Conservation (phyloP, 257 asterid genomes). For the Rubia yunnanensis region DNA sequence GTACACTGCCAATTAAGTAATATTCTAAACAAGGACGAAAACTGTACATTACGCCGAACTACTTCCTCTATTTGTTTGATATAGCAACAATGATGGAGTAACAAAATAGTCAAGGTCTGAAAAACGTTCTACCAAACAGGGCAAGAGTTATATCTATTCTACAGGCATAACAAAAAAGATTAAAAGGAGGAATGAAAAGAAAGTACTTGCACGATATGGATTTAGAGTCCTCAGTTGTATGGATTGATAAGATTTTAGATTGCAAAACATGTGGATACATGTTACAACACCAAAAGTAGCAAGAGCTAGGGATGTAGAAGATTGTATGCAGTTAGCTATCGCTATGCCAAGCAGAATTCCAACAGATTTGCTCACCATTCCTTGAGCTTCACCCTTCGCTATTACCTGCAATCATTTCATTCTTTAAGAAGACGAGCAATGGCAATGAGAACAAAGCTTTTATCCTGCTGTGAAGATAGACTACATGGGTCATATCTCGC, state of each 20-base stretch:
- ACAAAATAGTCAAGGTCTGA: not conserved
- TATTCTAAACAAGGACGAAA: not conserved
- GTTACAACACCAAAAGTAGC: constrained; percentile 74
- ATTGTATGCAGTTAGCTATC: constrained; percentile 61
- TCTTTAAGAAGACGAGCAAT: constrained; percentile 15
- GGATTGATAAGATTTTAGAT: constrained; percentile 92
- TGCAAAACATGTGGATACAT: constrained; percentile 98
- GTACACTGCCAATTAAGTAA: not conserved
- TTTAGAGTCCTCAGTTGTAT: constrained; percentile 94
- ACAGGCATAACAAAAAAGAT: not conserved
- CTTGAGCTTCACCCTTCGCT: constrained; percentile 99
- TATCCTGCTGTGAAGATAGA: not conserved
- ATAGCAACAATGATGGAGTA: not conserved
- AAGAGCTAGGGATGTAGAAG: constrained; percentile 85
- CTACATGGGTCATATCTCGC: not conserved
- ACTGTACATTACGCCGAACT: not conserved
- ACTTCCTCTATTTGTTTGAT: not conserved
- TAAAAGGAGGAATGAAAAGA: constrained; percentile 18
- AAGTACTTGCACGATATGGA: constrained; percentile 92
- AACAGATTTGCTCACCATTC: constrained; percentile 97
- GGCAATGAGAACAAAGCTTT: not conserved
- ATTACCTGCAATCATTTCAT: constrained; percentile 53
- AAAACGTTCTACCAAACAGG: not conserved
- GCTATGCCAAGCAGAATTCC: constrained; percentile 93
- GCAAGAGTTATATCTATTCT: not conserved